Evolutionary conservation across 1,284 basidiomycete species (phyloP).

Genomic region (Peniophora sp.): DNA sequence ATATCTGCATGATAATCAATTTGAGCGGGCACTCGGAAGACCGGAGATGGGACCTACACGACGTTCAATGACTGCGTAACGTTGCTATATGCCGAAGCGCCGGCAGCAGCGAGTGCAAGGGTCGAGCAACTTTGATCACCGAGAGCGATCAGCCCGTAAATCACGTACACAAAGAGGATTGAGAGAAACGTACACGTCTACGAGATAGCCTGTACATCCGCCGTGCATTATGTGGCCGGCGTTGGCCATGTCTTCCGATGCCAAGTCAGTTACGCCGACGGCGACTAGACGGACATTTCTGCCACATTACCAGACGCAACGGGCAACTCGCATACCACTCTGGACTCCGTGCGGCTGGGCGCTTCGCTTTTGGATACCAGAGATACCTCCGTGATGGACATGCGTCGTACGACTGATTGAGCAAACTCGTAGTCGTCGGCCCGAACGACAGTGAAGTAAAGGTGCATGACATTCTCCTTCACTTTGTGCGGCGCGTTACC

Average conservation of each 20-base stretch:
- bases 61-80: slow-evolving; percentile 40
- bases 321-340: slow-evolving; percentile 12
- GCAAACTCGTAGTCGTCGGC: background rate
- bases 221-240: slow-evolving; percentile 39
- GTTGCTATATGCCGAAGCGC: slow-evolving; percentile 15
- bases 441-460: too few species aligned
- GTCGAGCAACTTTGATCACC: slow-evolving; percentile 32
- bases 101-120: slow-evolving; percentile 29
- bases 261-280: background rate
- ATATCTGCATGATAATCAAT: slow-evolving; percentile 16
- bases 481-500: too few species aligned
- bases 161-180: background rate
- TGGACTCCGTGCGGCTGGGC: background rate
- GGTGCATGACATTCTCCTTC: too few species aligned
- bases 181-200: slow-evolving; percentile 37
- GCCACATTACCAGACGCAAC: slow-evolving; percentile 24
- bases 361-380: background rate
- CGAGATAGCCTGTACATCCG: slow-evolving; percentile 40
- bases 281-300: slow-evolving; percentile 10
- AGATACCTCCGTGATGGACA: background rate
- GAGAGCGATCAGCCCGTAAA: background rate
- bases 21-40: too few species aligned
- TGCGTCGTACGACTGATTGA: background rate
- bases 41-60: slow-evolving; percentile 11
- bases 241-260: slow-evolving; percentile 42